Conservation (phyloP, 2,329 filamentous ascomycete species). For the Peltaster fructicola region DNA sequence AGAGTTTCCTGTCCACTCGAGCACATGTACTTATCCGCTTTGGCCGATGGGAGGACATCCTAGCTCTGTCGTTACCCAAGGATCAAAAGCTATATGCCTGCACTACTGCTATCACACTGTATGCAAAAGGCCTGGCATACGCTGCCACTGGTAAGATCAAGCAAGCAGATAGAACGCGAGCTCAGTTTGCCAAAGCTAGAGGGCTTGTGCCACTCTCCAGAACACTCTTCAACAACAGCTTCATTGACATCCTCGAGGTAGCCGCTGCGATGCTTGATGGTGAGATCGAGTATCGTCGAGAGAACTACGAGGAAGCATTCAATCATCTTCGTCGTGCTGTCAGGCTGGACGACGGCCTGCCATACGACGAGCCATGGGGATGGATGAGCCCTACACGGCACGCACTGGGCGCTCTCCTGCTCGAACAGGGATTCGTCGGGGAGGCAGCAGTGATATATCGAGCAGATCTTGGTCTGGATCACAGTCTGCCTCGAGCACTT, state of each 20-base stretch:
- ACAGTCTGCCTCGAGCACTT: conserved; percentile 43
- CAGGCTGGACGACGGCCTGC: conserved; percentile 39
- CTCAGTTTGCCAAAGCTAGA: conserved; percentile 34
- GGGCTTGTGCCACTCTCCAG: conserved; percentile 39
- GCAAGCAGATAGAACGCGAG: conserved; percentile 36
- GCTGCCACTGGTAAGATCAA: conserved; percentile 39
- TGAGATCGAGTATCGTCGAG: conserved; percentile 52
- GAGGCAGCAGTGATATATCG: conserved; percentile 22
- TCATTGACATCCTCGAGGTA: conserved; percentile 43
- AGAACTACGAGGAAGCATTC: conserved; percentile 42
- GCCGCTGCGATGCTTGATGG: conserved; percentile 49
- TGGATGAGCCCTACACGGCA: conserved; percentile 63
- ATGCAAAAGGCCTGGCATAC: conserved; percentile 49
- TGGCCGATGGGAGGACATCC: conserved; percentile 51
- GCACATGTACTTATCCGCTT: conserved; percentile 57
- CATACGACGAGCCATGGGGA: conserved; percentile 58
- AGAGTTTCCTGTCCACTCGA: conserved; percentile 50
- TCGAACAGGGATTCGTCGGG: conserved; percentile 39
- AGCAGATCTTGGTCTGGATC: conserved; percentile 24
- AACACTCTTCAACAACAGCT: conserved; percentile 52
- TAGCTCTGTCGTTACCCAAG: conserved; percentile 36
- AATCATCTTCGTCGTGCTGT: conserved; percentile 38
- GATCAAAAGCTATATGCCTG: conserved; percentile 48
- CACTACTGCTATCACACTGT: conserved; percentile 50
- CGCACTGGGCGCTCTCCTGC: conserved; percentile 47